Evolutionary conservation across 257 asterid species (phyloP), one percentile per base, ranked within the genome.

Genomic region (Cruciata laevipes): DNA sequence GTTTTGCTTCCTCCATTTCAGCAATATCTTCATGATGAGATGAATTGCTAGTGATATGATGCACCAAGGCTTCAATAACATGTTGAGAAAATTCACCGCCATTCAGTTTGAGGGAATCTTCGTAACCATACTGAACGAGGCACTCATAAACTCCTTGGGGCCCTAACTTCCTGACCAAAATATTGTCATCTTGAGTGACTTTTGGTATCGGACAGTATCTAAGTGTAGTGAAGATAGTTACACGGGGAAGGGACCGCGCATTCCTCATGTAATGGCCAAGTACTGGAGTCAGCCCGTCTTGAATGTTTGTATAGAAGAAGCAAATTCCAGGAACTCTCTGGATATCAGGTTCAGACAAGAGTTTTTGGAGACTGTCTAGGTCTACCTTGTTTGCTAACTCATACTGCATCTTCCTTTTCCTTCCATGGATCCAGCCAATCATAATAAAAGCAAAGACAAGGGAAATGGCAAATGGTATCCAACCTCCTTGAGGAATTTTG

Each of bases 371-470:
- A 24, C 68, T 71, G 40, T 71, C 52, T 57, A 71, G 3, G 66
- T 78, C 77, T 16, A 74, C 67, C 76, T 67, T 78, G 61, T 78
- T 71, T 21, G 66, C 71, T 27, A 67, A n/a, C 62, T 79, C 83
- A 32, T 71, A 79, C 44, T 72, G 75, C 51, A 69, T 65, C 71
- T 79, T 79, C 51, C 75, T 75, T 58, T 69, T 75, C 37, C 83
- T 69, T 42, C 83, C 83, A 53, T 75, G 72, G 72, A 72, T 72
- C 83, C 83, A 79, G 35, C 77, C 75, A 59, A 79, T 72, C 83
- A 79, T 79, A 56, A 79, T 75, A 20, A 75, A 57, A 56, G 80
- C 78, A 4, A 79, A 75, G 38, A 72, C 37, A 27, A 75, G 14
- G 31, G 75, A 68, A 61, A 79, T 75, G 62, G 76, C 80, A 69